phyloP scores from a whole-genome alignment of 169 alveolate genomes.

The Eimeria necatrix region DNA sequence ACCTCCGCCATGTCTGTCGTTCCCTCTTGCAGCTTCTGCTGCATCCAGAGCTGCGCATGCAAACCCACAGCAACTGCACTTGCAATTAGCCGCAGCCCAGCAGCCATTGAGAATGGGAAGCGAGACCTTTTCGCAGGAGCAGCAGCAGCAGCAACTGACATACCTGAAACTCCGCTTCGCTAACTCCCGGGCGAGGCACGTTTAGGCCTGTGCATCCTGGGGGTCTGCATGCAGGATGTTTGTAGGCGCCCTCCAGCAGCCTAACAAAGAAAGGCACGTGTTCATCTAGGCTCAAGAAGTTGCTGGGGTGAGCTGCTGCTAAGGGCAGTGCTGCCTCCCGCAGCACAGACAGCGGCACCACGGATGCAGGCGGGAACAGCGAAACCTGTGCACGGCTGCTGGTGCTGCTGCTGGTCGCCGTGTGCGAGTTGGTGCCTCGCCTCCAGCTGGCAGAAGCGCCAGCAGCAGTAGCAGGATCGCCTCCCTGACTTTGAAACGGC shows the following conservation, averaged over 20 bases:
- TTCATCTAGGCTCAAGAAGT: conserved; percentile 1
- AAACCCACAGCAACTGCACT: background rate
- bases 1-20: conserved; percentile 60
- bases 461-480: background rate
- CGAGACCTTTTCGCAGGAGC: background rate
- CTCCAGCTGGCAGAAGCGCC: background rate
- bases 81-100: background rate
- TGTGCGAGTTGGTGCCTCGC: background rate
- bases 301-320: background rate
- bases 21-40: conserved; percentile 75
- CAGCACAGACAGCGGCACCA: background rate
- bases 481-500: background rate
- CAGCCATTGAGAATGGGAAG: background rate
- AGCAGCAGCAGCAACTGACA: background rate
- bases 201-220: conserved; percentile 77
- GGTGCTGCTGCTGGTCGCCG: conserved; percentile 24
- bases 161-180: conserved; percentile 76
- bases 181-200: conserved; percentile 66
- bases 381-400: background rate
- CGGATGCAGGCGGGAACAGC: background rate
- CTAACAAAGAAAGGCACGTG: conserved; percentile 49
- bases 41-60: conserved; percentile 63
- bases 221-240: conserved; percentile 80
- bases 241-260: conserved; percentile 71
- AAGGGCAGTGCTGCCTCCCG: background rate